These are phyloP conservation scores for Lathyrus oleraceus DNA, from an alignment of 306 rosid genomes.

Conservation along the genomic window DNA sequence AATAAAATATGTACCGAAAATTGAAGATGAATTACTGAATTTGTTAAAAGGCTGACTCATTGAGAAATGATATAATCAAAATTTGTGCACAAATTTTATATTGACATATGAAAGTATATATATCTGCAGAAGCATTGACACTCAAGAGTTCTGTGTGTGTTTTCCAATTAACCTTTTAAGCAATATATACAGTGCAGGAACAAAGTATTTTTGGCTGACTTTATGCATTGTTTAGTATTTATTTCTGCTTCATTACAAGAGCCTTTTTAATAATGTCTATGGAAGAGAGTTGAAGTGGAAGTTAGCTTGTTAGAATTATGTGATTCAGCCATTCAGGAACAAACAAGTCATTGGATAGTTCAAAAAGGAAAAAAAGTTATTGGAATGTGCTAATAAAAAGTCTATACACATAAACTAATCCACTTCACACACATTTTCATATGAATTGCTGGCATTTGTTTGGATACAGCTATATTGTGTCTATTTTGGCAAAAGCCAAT, in stretches of 20 bases:
- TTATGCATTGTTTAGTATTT: slow-evolving; percentile 5
- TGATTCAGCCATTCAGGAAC: not conserved
- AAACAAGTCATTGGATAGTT: not conserved
- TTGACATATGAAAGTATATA: not conserved
- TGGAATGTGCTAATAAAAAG: not conserved
- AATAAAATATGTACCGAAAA: slow-evolving; percentile 19
- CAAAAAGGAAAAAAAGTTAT: not conserved
- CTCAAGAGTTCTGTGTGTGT: not conserved
- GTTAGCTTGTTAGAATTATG: slow-evolving; percentile 6
- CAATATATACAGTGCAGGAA: not conserved
- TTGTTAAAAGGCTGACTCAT: not conserved
- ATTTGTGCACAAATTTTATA: not conserved
- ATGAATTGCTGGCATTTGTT: slow-evolving; percentile 16
- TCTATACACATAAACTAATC: slow-evolving; percentile 3
- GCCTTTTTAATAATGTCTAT: not conserved
- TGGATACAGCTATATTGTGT: slow-evolving; percentile 1
- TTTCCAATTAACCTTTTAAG: slow-evolving; percentile 15
- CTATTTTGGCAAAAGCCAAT: slow-evolving; percentile 1
- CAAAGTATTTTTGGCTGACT: not conserved
- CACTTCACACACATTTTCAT: not conserved
- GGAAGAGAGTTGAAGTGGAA: slow-evolving; percentile 10
- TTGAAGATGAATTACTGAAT: slow-evolving; percentile 7
- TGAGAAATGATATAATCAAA: not conserved
- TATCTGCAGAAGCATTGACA: slow-evolving; percentile 12
- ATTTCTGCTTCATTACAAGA: slow-evolving; percentile 9